Evolutionary conservation across 1,284 basidiomycete genomes (phyloP), one percentile per base, ranked within the genome.

Genomic region (Mycosarcoma mackinlayi): DNA sequence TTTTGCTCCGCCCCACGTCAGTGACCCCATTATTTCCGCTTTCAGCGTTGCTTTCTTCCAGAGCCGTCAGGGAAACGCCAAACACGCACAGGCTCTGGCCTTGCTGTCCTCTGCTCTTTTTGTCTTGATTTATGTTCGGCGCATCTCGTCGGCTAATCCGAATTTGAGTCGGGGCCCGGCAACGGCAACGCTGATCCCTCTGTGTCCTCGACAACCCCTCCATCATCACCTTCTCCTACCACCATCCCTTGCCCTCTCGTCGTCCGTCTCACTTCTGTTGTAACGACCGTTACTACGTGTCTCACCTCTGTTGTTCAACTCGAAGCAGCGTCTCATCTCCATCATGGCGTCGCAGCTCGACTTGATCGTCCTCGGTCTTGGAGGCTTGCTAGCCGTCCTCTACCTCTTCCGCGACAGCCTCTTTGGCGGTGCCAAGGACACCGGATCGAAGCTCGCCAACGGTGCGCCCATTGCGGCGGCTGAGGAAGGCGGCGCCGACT

Each of bases 371-470:
- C 72, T 75, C 52, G 68, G 64, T 57, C 49, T 72, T 25, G 74
- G 55, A 23, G 68, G 63, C 45, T 38, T 73, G 41, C 57, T 75
- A 6, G 78, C 76, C 38, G 49, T 67, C 45, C 66, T 79, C 37
- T 79, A 78, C 49, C 71, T 79, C 56, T 78, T 77, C 68, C 64
- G 65, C 31, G 75, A 71, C 37, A 52, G 33, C 28, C 46, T 78
- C 42, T 70, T 77, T 25, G 57, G 65, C 23, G 54, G 60, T 14
- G 58, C 63, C 35, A 58, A 67, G 41, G 66, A 70, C 14, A 59
- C 68, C 21, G 51, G 55, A 14, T 60, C 65, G 35, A 78, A 78
- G 63, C 57, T 78, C 16, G 69, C 65, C 38, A 73, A 70, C 25
- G 75, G 75, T 9, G 35, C 51, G 2, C 50, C 56, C 9, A 48